Evolutionary conservation across 2,329 filamentous ascomycete species (phyloP).

Genomic region (Colletotrichum musae): DNA sequence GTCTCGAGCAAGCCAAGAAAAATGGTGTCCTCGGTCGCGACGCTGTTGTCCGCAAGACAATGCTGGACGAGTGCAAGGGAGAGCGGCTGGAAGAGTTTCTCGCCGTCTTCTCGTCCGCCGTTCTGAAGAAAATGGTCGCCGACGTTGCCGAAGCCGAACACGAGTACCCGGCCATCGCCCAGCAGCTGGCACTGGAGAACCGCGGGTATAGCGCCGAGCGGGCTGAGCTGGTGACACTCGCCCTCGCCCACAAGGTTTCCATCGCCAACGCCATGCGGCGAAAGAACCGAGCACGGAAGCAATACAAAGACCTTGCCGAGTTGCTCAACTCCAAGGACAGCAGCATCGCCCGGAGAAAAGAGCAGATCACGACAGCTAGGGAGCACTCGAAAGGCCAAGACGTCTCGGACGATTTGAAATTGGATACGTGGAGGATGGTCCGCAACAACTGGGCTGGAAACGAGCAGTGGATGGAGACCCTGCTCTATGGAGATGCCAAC

Average conservation of each 20-base stretch:
- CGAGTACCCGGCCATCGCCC: slow-evolving; percentile 63
- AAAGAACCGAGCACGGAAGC: slow-evolving; percentile 71
- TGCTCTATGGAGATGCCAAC: slow-evolving; percentile 77
- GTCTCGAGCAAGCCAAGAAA: slow-evolving; percentile 89
- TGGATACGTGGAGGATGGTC: slow-evolving; percentile 71
- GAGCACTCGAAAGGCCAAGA: slow-evolving; percentile 44
- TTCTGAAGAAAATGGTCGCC: slow-evolving; percentile 78
- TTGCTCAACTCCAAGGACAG: slow-evolving; percentile 75
- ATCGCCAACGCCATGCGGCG: slow-evolving; percentile 71
- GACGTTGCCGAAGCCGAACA: slow-evolving; percentile 55
- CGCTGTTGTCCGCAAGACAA: slow-evolving; percentile 87
- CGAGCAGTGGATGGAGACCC: slow-evolving; percentile 78
- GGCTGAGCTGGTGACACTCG: slow-evolving; percentile 73
- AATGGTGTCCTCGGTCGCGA: slow-evolving; percentile 86
- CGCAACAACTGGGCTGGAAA: slow-evolving; percentile 85
- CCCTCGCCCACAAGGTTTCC: slow-evolving; percentile 80
- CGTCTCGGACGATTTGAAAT: slow-evolving; percentile 58
- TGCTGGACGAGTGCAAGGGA: slow-evolving; percentile 96
- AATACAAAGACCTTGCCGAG: slow-evolving; percentile 75
- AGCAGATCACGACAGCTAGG: slow-evolving; percentile 55
- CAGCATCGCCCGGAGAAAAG: slow-evolving; percentile 68
- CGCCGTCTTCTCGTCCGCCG: slow-evolving; percentile 85
- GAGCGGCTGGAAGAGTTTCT: slow-evolving; percentile 91
- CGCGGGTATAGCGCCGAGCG: slow-evolving; percentile 70
- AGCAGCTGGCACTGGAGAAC: slow-evolving; percentile 71